These are phyloP conservation scores for Pelargonium fulgidum DNA, from an alignment of 441 rosid genomes.

Conservation along the genomic window DNA sequence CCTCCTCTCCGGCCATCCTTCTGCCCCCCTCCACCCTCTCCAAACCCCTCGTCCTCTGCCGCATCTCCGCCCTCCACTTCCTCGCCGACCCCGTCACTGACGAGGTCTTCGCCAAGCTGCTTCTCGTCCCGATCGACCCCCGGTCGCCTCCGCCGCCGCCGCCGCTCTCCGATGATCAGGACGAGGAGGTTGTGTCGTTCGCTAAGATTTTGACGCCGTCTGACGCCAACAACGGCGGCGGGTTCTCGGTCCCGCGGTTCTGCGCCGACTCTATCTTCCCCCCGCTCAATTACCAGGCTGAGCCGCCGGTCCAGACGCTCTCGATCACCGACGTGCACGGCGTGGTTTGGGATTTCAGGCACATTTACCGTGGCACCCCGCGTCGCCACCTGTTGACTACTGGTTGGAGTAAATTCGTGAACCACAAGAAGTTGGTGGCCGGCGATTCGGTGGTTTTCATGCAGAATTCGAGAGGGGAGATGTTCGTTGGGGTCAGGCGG, in stretches of 20 bases:
- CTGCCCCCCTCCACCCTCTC: constrained; percentile 40
- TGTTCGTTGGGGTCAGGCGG: constrained; percentile 80
- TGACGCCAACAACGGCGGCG: constrained; percentile 91
- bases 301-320: constrained; percentile 94
- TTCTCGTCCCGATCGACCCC: constrained; percentile 44
- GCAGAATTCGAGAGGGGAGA: constrained; percentile 70
- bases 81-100: constrained; percentile 83
- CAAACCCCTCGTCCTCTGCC: constrained; percentile 45
- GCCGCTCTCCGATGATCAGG: constrained; percentile 38
- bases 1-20: constrained; percentile 62
- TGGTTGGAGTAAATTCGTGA: constrained; percentile 96
- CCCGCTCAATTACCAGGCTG: constrained; percentile 62
- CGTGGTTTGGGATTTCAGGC: constrained; percentile 85
- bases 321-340: constrained; percentile 88
- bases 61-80: constrained; percentile 57
- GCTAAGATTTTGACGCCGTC: constrained; percentile 81
- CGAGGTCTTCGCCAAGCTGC: constrained; percentile 73
- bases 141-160: constrained; percentile 32
- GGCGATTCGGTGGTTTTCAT: constrained; percentile 91
- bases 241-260: constrained; percentile 93
- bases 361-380: constrained; percentile 93
- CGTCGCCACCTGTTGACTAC: constrained; percentile 91
- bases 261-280: constrained; percentile 97
- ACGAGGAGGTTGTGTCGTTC: constrained; percentile 64
- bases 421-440: constrained; percentile 90